Conservation (phyloP, 2,329 filamentous ascomycete genomes). For the Dothideomycetes sp. region DNA sequence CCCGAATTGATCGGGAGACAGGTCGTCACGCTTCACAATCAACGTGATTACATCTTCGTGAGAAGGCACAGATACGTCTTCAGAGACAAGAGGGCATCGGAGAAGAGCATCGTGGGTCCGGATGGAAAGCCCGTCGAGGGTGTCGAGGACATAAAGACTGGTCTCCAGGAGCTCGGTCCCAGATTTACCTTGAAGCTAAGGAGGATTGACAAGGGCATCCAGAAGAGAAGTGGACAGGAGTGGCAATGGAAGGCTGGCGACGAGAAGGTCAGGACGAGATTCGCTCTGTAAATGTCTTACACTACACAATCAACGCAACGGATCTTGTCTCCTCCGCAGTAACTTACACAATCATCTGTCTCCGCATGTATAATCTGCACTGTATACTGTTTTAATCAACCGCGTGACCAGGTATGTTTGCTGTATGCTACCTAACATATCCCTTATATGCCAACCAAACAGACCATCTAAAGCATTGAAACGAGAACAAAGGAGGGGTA, state of each 20-base stretch:
- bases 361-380: too few relatives aligned
- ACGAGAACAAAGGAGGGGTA: too few relatives aligned
- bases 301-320: too few relatives aligned
- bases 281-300: conserved; percentile 59
- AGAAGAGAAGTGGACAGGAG: conserved; percentile 62
- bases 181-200: conserved; percentile 77
- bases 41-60: conserved; percentile 93
- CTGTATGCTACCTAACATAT: too few relatives aligned
- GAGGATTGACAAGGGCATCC: conserved; percentile 83
- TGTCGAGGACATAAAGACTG: conserved; percentile 74
- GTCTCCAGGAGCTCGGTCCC: conserved; percentile 82
- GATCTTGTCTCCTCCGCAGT: too few relatives aligned
- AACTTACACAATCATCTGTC: too few relatives aligned
- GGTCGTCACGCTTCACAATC: conserved; percentile 86
- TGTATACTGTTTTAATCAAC: too few relatives aligned
- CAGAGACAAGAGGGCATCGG: conserved; percentile 72
- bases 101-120: conserved; percentile 72
- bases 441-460: neutral
- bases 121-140: conserved; percentile 79
- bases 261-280: conserved; percentile 89
- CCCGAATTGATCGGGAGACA: conserved; percentile 81
- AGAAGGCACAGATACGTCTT: conserved; percentile 86
- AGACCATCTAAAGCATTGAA: neutral
- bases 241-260: conserved; percentile 96
- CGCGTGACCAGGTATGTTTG: too few relatives aligned